A percentile compares a stretch with the other conserved stretches of the same genome.
Evolutionary conservation across 495 filamentous ascomycete genomes (phyloP).

Genomic region (Amniculicola lignicola): DNA sequence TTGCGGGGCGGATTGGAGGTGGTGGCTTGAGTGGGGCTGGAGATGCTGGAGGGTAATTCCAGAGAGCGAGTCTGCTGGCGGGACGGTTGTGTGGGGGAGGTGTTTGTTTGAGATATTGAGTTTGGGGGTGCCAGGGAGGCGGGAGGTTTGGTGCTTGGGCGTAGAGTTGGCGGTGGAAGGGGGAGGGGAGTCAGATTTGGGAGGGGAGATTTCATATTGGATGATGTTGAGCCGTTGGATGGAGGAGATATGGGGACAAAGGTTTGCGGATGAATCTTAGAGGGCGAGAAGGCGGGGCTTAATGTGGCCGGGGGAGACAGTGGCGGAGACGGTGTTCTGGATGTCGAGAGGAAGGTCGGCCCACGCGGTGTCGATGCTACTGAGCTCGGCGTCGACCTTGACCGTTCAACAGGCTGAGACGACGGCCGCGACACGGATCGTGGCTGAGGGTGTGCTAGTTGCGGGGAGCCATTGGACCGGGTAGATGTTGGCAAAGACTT

Average conservation of each 20-base stretch:
- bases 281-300: conserved; percentile 15
- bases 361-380: conserved; percentile 18
- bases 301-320: conserved; percentile 19
- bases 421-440: conserved; percentile 6
- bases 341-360: conserved; percentile 28
- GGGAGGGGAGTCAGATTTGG: conserved; percentile 21
- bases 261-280: conserved; percentile 17
- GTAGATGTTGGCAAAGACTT: conserved; percentile 8
- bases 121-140: conserved; percentile 23
- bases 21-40: not conserved
- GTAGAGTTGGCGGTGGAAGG: conserved; percentile 26
- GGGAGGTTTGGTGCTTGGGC: conserved; percentile 19
- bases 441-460: conserved; percentile 14
- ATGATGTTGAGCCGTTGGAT: not conserved
- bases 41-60: conserved; percentile 2
- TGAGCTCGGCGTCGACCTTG: not conserved
- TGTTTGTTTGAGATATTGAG: conserved; percentile 19
- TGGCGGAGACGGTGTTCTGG: conserved; percentile 26
- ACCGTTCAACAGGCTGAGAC: conserved; percentile 23
- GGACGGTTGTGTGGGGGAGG: conserved; percentile 4
- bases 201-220: conserved; percentile 2
- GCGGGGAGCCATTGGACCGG: not conserved
- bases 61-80: not conserved
- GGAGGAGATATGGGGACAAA: conserved; percentile 13
- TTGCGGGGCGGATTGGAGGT: not conserved